phyloP scores from a whole-genome alignment of 495 filamentous ascomycete species.

The Neurospora sp. region DNA sequence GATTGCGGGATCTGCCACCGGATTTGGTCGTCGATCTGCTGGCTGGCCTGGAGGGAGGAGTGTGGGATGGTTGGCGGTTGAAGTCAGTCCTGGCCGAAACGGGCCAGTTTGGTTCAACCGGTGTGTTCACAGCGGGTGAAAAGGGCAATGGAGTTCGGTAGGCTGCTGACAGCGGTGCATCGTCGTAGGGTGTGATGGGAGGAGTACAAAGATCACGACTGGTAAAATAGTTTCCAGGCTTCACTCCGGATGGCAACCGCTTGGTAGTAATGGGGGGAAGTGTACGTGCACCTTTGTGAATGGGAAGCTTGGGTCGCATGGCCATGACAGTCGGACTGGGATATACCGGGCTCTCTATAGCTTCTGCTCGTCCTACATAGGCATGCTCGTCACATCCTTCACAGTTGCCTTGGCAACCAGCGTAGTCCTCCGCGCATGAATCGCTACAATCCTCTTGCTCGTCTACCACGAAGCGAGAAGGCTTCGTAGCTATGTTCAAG shows the following conservation, averaged over 20 bases:
- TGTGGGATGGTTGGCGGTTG: conserved; percentile 1
- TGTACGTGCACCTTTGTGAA: conserved; percentile 7
- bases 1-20: conserved; percentile 5
- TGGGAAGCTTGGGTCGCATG: conserved; percentile 11
- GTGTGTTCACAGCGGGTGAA: conserved; percentile 6
- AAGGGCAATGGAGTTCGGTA: conserved; percentile 1
- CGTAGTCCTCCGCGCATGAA: not conserved
- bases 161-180: not conserved
- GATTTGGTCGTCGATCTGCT: not conserved
- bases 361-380: not conserved
- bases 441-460: not conserved
- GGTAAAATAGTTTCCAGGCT: conserved; percentile 10
- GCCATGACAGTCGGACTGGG: conserved; percentile 5
- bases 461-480: not conserved
- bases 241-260: conserved; percentile 2
- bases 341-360: conserved; percentile 4
- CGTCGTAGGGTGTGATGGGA: conserved; percentile 12
- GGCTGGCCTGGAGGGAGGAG: conserved; percentile 1
- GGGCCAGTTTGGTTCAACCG: conserved; percentile 15
- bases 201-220: conserved; percentile 14
- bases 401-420: conserved; percentile 1
- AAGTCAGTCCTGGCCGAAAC: conserved; percentile 7
- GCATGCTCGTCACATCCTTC: conserved; percentile 4
- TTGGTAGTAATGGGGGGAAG: conserved; percentile 5
- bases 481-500: not conserved